Evolutionary conservation across 2,329 filamentous ascomycete species (phyloP).

Genomic region (Diaporthe batatas): DNA sequence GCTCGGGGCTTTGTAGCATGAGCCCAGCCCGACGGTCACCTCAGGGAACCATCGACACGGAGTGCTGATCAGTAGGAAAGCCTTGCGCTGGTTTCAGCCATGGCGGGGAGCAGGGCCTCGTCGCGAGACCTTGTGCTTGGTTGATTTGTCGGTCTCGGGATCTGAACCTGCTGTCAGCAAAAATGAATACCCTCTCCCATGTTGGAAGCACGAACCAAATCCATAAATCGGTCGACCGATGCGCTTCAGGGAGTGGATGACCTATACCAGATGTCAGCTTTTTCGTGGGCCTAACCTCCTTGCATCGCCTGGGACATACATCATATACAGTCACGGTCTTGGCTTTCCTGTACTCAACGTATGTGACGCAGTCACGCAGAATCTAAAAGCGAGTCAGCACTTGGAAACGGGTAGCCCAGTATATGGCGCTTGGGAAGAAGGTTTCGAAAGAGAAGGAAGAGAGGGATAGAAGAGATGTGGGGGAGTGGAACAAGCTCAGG

Average conservation of each 20-base stretch:
- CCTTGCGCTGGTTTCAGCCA: not conserved
- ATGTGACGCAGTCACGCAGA: constrained; percentile 61
- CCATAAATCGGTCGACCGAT: constrained; percentile 70
- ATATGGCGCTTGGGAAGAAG: not conserved
- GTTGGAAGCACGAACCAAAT: constrained; percentile 51
- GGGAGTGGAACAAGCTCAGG: not conserved
- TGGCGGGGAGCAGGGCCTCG: not conserved
- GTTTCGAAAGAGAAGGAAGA: not conserved
- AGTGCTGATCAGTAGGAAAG: not conserved
- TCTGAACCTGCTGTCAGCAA: constrained; percentile 2
- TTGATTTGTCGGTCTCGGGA: constrained; percentile 24
- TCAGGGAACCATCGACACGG: no score
- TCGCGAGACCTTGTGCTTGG: not conserved
- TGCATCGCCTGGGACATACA: constrained; percentile 56
- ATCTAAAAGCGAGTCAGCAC: constrained; percentile 58
- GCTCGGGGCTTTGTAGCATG: not conserved
- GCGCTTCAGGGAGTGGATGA: constrained; percentile 63
- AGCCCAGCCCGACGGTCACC: not conserved
- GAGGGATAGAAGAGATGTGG: not conserved
- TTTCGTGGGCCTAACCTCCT: constrained; percentile 28
- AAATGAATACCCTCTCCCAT: not conserved
- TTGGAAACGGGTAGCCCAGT: not conserved
- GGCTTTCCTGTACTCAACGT: constrained; percentile 65
- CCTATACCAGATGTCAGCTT: constrained; percentile 54
- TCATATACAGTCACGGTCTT: constrained; percentile 76